A percentile compares a stretch with the other conserved stretches of the same genome.
These are phyloP conservation scores for Trifolium dubium DNA, from an alignment of 306 rosid species.

Conservation along the genomic window DNA sequence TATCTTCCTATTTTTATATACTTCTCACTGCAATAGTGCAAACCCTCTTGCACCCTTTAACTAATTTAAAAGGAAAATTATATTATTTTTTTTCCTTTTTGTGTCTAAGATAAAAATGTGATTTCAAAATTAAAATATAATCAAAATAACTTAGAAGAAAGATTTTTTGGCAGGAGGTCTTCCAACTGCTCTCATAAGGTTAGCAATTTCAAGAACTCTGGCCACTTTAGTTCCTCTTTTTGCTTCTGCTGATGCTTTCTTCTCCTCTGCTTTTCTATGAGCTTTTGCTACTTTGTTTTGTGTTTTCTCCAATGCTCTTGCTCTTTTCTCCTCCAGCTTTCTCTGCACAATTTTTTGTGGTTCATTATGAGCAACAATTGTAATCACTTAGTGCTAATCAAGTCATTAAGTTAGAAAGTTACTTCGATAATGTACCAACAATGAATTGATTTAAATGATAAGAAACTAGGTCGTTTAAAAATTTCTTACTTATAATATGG, in stretches of 20 bases:
- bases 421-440: too few species aligned
- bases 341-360: constrained; percentile 61
- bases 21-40: constrained; percentile 36
- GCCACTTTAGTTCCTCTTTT: constrained; percentile 94
- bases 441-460: too few species aligned
- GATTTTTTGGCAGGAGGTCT: constrained; percentile 87
- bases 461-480: too few species aligned
- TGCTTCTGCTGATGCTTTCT: constrained; percentile 87
- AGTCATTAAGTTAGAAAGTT: too few species aligned
- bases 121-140: constrained; percentile 23
- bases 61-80: constrained; percentile 36
- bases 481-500: too few species aligned
- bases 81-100: neutral
- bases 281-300: constrained; percentile 86
- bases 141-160: constrained; percentile 55
- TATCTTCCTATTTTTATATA: constrained; percentile 32
- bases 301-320: constrained; percentile 87
- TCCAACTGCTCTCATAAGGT: constrained; percentile 92
- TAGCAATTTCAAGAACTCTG: constrained; percentile 70
- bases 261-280: constrained; percentile 85
- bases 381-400: neutral
- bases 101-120: constrained; percentile 2
- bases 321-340: constrained; percentile 90
- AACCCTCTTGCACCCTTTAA: constrained; percentile 41
- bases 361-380: neutral